Base-by-base conservation (phyloP, 1,284 basidiomycete species). In the Melampsora americana region DNA sequence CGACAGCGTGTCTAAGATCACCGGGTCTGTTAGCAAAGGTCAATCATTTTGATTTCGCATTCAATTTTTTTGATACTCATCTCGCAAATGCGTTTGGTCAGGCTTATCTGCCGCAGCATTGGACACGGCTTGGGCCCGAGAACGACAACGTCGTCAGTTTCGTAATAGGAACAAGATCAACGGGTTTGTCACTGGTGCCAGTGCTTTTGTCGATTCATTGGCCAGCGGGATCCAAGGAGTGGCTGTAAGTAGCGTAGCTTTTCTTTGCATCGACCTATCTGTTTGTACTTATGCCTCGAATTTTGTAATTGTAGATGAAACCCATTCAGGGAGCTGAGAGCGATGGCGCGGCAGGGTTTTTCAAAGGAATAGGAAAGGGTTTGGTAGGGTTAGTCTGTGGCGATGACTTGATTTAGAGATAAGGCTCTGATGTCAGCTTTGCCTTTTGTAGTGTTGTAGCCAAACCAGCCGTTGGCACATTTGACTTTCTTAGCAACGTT, bases 331-430 rank as follows among this genome's bases (percentile, higher is more conserved):
- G 96, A 5, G 96, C 96, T 0, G 95, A 99, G 82, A 87, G 89
- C 18, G 94, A 91, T 80, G 96, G 96, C 7, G 94, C 96, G 0
- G 86, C 92, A 46, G 96, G 96, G 5, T 99, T 99, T 85, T 93
- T 98, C 86, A 97, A 96, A 83, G 96, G 96, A 16, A 89, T 99
- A 39, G 96, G 96, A 18, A 97, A 96, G 83, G 95, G 95, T 12
- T 85, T 98, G 69, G 93, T 97, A 75, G 95, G 95, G 90, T 93
- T 82, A 77, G 88, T 83, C 71, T 50, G 69, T 60, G 69, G 71
- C 69, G 73, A 48, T 32, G 42, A 56, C 71, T 42, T 77, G 39
- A 67, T 46, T 30, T 77, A 62, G 39, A n/a, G n/a, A 65, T 30
- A 48, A 78, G 79, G 66, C 79, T 80, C 80, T 80, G 23, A 18